Evolutionary conservation across 2,329 filamentous ascomycete genomes (phyloP).

Genomic region (Fusarium sp.): DNA sequence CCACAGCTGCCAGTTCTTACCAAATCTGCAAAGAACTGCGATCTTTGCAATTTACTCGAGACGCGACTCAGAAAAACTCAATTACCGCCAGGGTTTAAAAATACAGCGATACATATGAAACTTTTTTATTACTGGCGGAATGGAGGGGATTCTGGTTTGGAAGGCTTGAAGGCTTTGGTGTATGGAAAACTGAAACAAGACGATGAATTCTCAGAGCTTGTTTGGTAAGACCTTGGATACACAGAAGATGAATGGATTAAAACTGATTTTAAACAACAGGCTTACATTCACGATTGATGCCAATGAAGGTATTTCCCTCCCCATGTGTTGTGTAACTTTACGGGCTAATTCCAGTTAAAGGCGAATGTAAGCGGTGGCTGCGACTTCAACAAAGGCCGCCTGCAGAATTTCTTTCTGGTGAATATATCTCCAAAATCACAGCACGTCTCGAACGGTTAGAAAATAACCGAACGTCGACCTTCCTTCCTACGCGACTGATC

Average conservation of each 20-base stretch:
- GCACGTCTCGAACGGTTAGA: background rate
- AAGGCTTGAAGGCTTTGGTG: too few species aligned
- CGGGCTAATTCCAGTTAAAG: background rate
- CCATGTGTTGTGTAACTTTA: background rate
- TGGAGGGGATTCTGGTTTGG: accelerated
- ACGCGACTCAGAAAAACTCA: background rate
- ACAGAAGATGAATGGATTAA: too few species aligned
- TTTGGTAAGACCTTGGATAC: background rate
- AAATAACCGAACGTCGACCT: background rate
- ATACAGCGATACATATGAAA: background rate
- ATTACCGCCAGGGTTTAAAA: background rate
- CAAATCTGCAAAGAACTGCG: background rate
- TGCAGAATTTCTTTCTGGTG: background rate
- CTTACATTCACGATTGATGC: background rate
- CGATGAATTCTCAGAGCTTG: background rate
- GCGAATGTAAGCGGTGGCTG: background rate
- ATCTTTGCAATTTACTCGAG: background rate
- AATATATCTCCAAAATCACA: background rate
- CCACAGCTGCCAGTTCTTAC: background rate
- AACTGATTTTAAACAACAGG: too few species aligned
- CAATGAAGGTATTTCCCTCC: background rate
- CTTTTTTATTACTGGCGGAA: background rate
- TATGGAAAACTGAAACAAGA: background rate
- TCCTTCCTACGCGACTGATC: background rate
- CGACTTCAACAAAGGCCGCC: background rate